Base-by-base conservation (phyloP, 768 basidiomycete genomes). In the Asterophora lycoperdoides region DNA sequence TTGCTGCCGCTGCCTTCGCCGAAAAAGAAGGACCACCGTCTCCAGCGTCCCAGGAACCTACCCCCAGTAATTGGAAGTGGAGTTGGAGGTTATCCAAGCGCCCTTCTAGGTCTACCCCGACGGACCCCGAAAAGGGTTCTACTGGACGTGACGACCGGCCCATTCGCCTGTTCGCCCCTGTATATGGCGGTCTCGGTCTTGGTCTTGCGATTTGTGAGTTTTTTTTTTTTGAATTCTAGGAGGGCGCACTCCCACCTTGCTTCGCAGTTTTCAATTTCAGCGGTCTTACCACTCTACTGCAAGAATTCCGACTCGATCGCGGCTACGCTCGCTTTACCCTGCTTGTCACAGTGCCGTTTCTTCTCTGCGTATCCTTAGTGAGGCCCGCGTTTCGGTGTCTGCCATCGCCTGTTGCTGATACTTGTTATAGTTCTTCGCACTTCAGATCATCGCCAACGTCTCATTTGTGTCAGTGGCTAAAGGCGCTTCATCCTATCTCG, bases 321-420 rank as follows among this genome's bases (percentile, higher is more conserved):
- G 60, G 74, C 15, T 83, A 74, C 60, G 65, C 52, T 1, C 77
- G 91, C 8, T 89, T 93, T 48, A 78, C 73, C 2, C 76, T 94
- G 1, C 53, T 89, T 8, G 73, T 64, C 11, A 81, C 86, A 1
- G 65, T 74, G 0, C 91, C 91, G 0, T 79, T 89, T 61, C 71
- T 90, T 5, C 78, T 88, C 55, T 91, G 88, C 51, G 76, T 93
- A 6, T 81, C 85, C 2, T 62, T 91, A 58, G 87, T 88, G 59
- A 64, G 82, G 23, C 42, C 15, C 43, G 42, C 46, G 37, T 29
- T 28, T 35, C 36, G 35, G 7, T 37, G 32, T 17, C 7, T 36
- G 15, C 15, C 30, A 36, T 10, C 26, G 4, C 44, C 23, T 45
- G n/a, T 41, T 44, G 8, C 13, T 41, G 40, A 17, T 34, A 1